Base-by-base conservation (phyloP, 1,284 basidiomycete species). In the Polyporus tsugae region DNA sequence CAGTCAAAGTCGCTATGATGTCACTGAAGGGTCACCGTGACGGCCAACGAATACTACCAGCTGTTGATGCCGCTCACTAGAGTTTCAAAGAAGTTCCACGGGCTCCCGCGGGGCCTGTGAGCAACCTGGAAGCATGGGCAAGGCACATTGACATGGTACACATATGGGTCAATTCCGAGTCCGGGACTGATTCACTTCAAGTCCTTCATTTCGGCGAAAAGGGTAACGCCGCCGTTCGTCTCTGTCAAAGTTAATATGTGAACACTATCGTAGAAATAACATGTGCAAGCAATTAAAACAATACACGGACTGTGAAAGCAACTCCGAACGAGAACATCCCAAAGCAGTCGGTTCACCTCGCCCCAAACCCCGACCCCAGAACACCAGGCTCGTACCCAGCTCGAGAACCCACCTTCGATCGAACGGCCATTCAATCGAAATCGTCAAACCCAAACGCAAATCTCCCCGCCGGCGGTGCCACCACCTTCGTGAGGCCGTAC, bases 381-480 rank as follows among this genome's bases (percentile, higher is more conserved):
- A 17, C 29, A 58, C 58, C 36, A 60, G 58, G 58, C 58, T 41
- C 58, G n/a, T 22, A 39, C 22, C 38, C 38, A 42, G 38, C 22
- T 39, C 58, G 58, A 60, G 22, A 39, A 33, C 4, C 13, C 55
- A 13, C 55, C 55, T 38, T 38, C 55, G 55, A 58, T 38, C 55
- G 55, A 58, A 58, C 55, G 22, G 38, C 58, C 58, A 60, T 60
- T 60, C 38, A 59, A 39, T 39, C 58, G 38, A 41, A 15, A 29
- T 39, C 38, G 11, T 13, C 38, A 22, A 60, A 41, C 58, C 11
- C n/a, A 39, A 60, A 60, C 38, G 58, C 58, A 59, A 59, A 59
- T 59, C 57, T 59, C 57, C n/a, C 36, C 35, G 19, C 17, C 36
- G 19, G 35, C 46, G 22, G 22, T 25, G 22, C 46, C 36, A 60